Evolutionary conservation across 257 asterid genomes (phyloP).

Genomic region (Galeopsis tetrahit): DNA sequence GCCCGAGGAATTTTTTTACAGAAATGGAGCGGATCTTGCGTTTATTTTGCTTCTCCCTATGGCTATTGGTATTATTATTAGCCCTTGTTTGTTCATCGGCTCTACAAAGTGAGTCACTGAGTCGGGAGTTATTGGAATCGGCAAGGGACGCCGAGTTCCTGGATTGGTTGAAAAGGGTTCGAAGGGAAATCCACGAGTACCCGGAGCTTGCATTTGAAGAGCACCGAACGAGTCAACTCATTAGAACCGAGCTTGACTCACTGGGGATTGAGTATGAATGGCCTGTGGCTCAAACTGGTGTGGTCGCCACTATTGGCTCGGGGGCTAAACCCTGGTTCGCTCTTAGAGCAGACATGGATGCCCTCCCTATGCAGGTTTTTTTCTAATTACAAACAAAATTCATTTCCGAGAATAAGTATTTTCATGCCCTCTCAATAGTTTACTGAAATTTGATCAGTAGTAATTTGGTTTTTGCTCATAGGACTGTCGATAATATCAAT

Average conservation of each 20-base stretch:
- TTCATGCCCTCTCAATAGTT: no score
- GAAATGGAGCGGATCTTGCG: conserved; percentile 30
- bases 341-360: conserved; percentile 97
- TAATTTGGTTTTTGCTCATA: neutral
- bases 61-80: conserved; percentile 12
- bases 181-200: conserved; percentile 77
- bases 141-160: conserved; percentile 61
- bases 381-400: neutral
- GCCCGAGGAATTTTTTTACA: neutral
- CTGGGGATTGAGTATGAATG: conserved; percentile 70
- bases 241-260: conserved; percentile 72
- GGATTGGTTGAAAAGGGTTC: conserved; percentile 68
- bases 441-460: neutral
- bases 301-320: conserved; percentile 80
- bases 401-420: no score
- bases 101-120: conserved; percentile 37
- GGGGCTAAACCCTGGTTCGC: conserved; percentile 70
- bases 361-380: conserved; percentile 81
- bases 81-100: conserved; percentile 37
- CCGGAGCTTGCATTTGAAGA: conserved; percentile 86
- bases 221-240: conserved; percentile 67
- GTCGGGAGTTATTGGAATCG: conserved; percentile 59
- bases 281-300: conserved; percentile 82
- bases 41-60: conserved; percentile 27
- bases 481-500: neutral